Base-by-base conservation (phyloP, 306 rosid species). In the Vicia sativa region DNA sequence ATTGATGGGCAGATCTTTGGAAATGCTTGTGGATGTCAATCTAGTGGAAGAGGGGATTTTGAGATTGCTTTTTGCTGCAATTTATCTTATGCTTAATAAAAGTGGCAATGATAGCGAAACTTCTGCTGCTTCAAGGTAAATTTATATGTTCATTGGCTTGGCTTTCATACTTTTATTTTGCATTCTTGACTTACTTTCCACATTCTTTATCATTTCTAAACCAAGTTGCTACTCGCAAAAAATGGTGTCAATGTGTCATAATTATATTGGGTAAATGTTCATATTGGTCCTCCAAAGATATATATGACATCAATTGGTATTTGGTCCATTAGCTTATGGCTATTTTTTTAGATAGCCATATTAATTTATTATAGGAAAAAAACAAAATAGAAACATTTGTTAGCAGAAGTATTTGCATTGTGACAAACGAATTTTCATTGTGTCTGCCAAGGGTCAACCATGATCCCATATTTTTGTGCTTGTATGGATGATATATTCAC, bases 91-190 rank as follows among this genome's bases (percentile, higher is more conserved):
- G 83, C 82, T 90, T 73, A 80, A 58, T 28, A 90, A 72, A 81
- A 79, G 81, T 84, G 93, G 86, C 70, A 90, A 74, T 76, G 98
- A 90, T 65, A 84, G 77, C 34, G 98, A 92, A 71, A 80, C 83
- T 73, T 92, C 96, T 80, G 89, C 93, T 62, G 93, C 96, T 57
- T 89, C 96, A 63, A 87, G 98, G 98, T 92, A 82, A 71, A 63
- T 76, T 54, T 72, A 55, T 67, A 73, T 50, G 65, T 71, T 62
- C 26, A 62, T 76, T 48, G 43, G 63, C 21, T 76, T 53, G 38
- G 63, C 21, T 34, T 54, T 55, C 9, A 60, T 53, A 41, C 62
- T 15, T 23, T 60, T 60, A 29, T 70, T 60, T 44, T 75, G 29
- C 56, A 18, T 49, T 49, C 54, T 65, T 68, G 9, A 46, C 58